Evolutionary conservation across 768 basidiomycete species (phyloP), one percentile per base, ranked within the genome.

Genomic region (Lactarius psammicola): DNA sequence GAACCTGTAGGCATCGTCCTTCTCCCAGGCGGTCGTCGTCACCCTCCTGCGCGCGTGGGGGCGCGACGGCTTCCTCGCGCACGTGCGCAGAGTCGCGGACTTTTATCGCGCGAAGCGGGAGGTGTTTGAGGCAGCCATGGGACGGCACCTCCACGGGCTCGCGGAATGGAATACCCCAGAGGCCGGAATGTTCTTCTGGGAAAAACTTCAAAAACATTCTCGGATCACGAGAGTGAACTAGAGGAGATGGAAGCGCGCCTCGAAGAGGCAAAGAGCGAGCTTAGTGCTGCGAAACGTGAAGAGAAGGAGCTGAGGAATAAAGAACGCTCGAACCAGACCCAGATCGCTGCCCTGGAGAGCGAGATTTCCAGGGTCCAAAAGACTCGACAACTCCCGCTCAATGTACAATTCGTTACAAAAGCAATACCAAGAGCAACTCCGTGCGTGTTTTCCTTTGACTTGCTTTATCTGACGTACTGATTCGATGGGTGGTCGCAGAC

Each of bases 171-270:
- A 73, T 62, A 75, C 79, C 0, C 92, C 91, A 9, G 85, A 87
- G 71, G 85, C 90, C 28, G 90, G 92, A 68, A 91, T 95, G 91
- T 95, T 96, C 80, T 87, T 93, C 74, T 95, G 92, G 90, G 87
- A 46, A 31, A 18, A 40, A 38, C n/a, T n/a, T n/a, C n/a, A n/a
- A n/a, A n/a, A n/a, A n/a, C n/a, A 69, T 79, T 94, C 17, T 75
- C 76, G 11, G 90, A 94, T 60, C 92, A 94, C 69, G 94, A 96
- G 75, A 74, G 79, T n/a, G 89, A 94, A 71, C 76, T 95, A 34
- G 90, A 92, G 70, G 90, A 94, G 64, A 83, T 92, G 76, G 88
- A 95, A 71, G 77, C 76, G 4, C 81, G 84, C 36, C 74, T 96
- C 63, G 95, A 97, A 64, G 93, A 97, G 73, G 75, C 89, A 67